A percentile compares a stretch with the other conserved stretches of the same genome.
These are phyloP conservation scores for Calvatia gigantea DNA, from an alignment of 768 basidiomycete species.

Conservation along the genomic window DNA sequence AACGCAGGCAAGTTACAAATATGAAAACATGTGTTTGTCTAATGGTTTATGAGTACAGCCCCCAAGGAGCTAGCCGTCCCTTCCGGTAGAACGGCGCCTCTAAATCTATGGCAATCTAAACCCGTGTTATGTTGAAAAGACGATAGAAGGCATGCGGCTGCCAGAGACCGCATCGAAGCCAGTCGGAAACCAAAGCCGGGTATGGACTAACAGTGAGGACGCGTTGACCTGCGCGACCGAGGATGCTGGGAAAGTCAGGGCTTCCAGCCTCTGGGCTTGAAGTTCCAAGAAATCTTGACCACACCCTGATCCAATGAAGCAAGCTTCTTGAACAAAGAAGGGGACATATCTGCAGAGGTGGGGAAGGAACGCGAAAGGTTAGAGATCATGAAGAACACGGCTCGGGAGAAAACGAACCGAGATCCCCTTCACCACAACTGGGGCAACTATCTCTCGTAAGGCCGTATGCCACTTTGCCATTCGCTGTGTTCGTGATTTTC, in stretches of 20 bases:
- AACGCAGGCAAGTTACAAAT: background rate
- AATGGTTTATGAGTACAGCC: slow-evolving; percentile 7
- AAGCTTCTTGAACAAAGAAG: slow-evolving; percentile 53
- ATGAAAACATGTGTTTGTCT: background rate
- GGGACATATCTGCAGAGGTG: slow-evolving; percentile 57
- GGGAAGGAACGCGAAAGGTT: background rate
- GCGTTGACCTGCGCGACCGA: slow-evolving; percentile 7
- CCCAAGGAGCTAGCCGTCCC: background rate
- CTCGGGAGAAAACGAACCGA: slow-evolving; percentile 43
- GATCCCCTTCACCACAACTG: slow-evolving; percentile 45
- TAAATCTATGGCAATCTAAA: background rate
- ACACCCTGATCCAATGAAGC: slow-evolving; percentile 44
- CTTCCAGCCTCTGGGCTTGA: slow-evolving; percentile 43
- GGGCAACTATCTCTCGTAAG: slow-evolving; percentile 56
- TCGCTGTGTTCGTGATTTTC: slow-evolving; percentile 54
- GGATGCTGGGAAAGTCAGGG: slow-evolving; percentile 26
- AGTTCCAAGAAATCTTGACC: slow-evolving; percentile 58
- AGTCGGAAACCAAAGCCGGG: background rate
- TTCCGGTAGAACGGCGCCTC: slow-evolving; percentile 1
- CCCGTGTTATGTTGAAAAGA: background rate
- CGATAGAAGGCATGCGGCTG: background rate
- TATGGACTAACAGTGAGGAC: background rate
- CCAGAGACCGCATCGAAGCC: background rate
- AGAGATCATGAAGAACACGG: background rate
- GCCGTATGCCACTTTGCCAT: slow-evolving; percentile 46